phyloP scores from a whole-genome alignment of 148 eudicot genomes.

The Selenicereus undatus region DNA sequence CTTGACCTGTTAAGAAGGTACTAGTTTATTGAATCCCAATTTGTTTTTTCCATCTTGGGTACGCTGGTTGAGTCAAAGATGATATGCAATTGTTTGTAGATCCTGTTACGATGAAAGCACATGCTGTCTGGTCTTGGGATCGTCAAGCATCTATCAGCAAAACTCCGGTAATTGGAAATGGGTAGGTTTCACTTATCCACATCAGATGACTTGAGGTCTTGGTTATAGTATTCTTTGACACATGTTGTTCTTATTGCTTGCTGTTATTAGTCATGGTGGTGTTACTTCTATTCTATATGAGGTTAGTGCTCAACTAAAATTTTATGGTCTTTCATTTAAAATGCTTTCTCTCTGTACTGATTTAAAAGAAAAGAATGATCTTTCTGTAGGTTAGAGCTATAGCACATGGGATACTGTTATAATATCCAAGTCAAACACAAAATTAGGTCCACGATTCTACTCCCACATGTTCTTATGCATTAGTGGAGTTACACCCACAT shows the following conservation, averaged over 20 bases:
- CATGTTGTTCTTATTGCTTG: background rate
- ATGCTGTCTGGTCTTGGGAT: background rate
- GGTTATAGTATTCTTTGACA: background rate
- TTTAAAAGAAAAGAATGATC: background rate
- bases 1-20: background rate
- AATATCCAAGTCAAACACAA: no score
- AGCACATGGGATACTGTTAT: conserved; percentile 7
- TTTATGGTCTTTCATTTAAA: background rate
- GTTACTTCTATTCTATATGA: background rate
- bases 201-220: background rate
- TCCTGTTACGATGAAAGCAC: background rate
- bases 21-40: background rate
- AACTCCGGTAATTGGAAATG: background rate
- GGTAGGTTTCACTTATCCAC: background rate
- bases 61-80: background rate
- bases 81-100: background rate
- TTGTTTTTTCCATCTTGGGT: background rate
- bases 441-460: no score
- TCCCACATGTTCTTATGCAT: no score
- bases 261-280: background rate
- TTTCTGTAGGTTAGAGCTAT: conserved; percentile 74
- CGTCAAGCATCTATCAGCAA: background rate
- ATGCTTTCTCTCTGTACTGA: background rate
- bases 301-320: background rate
- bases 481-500: no score